Conservation (phyloP, 352 stramenopile genomes). For the Pythium oligandrum region DNA sequence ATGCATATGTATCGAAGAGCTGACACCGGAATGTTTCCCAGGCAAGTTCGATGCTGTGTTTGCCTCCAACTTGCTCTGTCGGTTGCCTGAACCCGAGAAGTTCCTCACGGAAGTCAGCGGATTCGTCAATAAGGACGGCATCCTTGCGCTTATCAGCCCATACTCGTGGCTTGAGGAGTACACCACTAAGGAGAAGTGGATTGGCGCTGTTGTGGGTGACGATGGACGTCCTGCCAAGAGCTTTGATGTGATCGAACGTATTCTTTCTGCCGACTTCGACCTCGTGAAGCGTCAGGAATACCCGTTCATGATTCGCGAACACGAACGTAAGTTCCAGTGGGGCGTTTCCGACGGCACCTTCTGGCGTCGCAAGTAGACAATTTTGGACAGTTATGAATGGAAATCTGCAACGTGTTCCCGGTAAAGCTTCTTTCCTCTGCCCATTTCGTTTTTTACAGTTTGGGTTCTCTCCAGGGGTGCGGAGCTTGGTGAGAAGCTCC, state of each 20-base stretch:
- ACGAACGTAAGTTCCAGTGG: constrained; percentile 91
- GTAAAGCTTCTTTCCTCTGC: not conserved
- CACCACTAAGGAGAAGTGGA: constrained; percentile 89
- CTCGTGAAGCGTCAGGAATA: constrained; percentile 80
- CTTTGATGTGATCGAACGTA: constrained; percentile 53
- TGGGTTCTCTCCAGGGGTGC: not conserved
- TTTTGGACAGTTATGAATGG: not conserved
- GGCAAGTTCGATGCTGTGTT: constrained; percentile 94
- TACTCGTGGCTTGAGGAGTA: constrained; percentile 98
- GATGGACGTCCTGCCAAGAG: constrained; percentile 52
- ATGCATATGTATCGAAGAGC: too few species aligned
- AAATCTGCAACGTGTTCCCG: not conserved
- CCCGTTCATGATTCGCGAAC: constrained; percentile 91
- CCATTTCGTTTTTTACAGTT: constrained; percentile 23
- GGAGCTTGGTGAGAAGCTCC: too few species aligned
- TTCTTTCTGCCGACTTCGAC: constrained; percentile 65
- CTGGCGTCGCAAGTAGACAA: constrained; percentile 67
- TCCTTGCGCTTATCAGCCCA: constrained; percentile 94
- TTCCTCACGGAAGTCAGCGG: constrained; percentile 84
- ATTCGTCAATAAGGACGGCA: constrained; percentile 88
- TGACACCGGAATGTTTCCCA: not conserved
- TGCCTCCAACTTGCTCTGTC: constrained; percentile 94
- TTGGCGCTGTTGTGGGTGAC: constrained; percentile 48
- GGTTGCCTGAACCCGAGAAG: constrained; percentile 88
- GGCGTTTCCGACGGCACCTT: constrained; percentile 86